These are phyloP conservation scores for Vigna hirtella DNA, from an alignment of 306 rosid genomes.

Conservation along the genomic window DNA sequence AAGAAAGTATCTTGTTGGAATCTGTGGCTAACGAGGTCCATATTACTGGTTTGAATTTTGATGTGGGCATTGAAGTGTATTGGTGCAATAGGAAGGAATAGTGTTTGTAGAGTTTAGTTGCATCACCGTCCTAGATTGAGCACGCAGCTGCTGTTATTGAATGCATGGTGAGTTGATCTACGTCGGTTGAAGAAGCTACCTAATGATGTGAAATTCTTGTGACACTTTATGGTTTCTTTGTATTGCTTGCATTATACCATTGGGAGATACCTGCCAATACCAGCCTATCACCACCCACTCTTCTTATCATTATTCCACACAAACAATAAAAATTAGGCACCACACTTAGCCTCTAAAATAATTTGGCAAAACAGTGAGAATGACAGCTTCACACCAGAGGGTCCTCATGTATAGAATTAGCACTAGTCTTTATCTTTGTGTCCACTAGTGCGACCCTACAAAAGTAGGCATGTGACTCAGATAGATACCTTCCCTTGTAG, in stretches of 20 bases:
- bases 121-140: neutral
- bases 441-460: neutral
- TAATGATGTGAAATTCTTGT: constrained; percentile 42
- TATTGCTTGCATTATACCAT: neutral
- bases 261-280: too few species aligned
- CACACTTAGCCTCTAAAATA: neutral
- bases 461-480: constrained; percentile 33
- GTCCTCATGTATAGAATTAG: neutral
- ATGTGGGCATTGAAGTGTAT: neutral
- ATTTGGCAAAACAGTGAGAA: constrained; percentile 39
- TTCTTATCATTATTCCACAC: neutral
- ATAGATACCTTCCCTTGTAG: neutral
- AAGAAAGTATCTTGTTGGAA: neutral
- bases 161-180: neutral
- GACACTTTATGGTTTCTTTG: constrained; percentile 13
- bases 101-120: neutral
- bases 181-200: constrained; percentile 31
- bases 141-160: neutral
- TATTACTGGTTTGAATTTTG: neutral
- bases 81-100: neutral
- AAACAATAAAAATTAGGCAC: constrained; percentile 14
- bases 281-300: neutral
- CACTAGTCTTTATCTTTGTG: neutral
- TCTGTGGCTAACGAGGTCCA: neutral
- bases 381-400: constrained; percentile 25